These are phyloP conservation scores for Podaxis rugospora DNA, from an alignment of 768 basidiomycete species.

Conservation along the genomic window DNA sequence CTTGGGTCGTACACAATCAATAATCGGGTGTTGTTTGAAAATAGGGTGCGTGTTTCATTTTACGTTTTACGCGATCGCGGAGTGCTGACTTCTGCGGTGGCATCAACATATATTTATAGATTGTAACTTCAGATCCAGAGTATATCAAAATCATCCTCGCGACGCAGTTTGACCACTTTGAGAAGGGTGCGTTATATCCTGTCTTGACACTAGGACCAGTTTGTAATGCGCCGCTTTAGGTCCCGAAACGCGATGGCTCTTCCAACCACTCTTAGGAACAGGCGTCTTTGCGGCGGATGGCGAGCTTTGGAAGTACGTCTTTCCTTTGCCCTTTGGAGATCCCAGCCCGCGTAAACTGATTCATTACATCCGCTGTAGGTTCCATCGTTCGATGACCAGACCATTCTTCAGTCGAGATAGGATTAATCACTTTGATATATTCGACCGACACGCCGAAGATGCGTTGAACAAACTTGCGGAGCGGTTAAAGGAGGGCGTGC, in stretches of 20 bases:
- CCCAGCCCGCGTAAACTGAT: not conserved
- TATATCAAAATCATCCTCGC: slow-evolving; percentile 34
- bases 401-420: slow-evolving; percentile 63
- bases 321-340: not conserved
- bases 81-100: not conserved
- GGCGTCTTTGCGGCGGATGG: slow-evolving; percentile 57
- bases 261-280: slow-evolving; percentile 34
- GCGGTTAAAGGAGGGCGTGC: slow-evolving; percentile 38
- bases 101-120: slow-evolving; percentile 14
- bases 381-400: slow-evolving; percentile 62
- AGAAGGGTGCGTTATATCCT: slow-evolving; percentile 23
- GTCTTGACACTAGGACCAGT: not conserved
- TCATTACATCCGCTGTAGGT: slow-evolving; percentile 19
- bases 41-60: slow-evolving; percentile 18
- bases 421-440: slow-evolving; percentile 58
- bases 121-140: not conserved
- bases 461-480: slow-evolving; percentile 40
- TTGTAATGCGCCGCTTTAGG: slow-evolving; percentile 15
- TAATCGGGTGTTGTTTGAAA: slow-evolving; percentile 19
- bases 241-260: slow-evolving; percentile 15
- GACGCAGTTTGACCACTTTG: slow-evolving; percentile 36
- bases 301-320: slow-evolving; percentile 57
- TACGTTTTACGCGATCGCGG: not conserved
- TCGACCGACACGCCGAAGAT: slow-evolving; percentile 49
- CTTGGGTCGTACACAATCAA: slow-evolving; percentile 18